Conservation (phyloP, 768 basidiomycete species). For the Kwoniella europaea region DNA sequence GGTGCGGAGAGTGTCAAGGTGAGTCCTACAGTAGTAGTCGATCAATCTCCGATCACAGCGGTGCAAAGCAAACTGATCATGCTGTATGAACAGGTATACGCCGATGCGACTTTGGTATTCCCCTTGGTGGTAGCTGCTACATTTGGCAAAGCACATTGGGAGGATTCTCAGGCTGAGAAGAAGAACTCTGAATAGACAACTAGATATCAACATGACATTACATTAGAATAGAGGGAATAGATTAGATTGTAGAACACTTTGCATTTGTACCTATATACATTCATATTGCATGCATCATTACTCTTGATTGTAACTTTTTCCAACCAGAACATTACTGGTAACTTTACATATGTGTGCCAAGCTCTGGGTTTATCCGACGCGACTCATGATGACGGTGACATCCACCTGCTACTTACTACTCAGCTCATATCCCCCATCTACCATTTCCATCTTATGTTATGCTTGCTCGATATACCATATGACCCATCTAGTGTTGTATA, state of each 20-base stretch:
- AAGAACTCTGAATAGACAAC: not conserved
- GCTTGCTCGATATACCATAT: not conserved
- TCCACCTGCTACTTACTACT: not conserved
- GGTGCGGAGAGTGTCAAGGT: slow-evolving; percentile 63
- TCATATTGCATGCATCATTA: slow-evolving; percentile 4
- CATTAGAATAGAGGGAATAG: not conserved
- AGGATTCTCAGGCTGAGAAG: slow-evolving; percentile 31
- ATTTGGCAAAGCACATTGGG: slow-evolving; percentile 68
- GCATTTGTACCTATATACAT: slow-evolving; percentile 2
- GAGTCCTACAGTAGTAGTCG: not conserved
- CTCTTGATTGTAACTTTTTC: not conserved
- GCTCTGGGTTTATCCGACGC: not conserved
- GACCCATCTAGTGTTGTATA: not conserved
- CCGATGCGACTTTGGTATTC: slow-evolving; percentile 96
- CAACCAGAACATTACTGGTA: not conserved
- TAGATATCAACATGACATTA: not conserved
- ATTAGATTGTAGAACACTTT: not conserved
- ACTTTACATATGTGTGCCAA: not conserved
- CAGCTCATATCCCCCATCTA: not conserved
- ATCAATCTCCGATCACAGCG: not conserved
- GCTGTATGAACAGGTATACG: slow-evolving; percentile 68
- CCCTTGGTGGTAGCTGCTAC: slow-evolving; percentile 94
- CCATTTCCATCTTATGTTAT: not conserved
- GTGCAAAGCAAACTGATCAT: not conserved
- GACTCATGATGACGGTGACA: slow-evolving; percentile 2